A percentile compares a stretch with the other conserved stretches of the same genome.
Conservation (phyloP, 176 grass and related monocot species). For the Poa annua region DNA sequence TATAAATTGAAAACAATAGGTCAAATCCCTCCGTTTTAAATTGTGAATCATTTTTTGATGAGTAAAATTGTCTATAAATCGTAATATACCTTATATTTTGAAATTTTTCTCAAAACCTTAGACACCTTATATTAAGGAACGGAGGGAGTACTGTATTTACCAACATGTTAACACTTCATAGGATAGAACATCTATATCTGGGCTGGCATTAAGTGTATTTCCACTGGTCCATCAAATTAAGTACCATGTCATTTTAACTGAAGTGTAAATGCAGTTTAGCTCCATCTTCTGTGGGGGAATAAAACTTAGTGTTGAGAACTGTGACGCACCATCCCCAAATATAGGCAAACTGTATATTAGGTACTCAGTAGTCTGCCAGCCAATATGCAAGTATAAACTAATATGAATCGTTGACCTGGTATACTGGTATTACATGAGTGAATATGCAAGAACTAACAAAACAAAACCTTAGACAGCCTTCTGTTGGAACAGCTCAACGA, state of each 20-base stretch:
- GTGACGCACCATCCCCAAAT: not conserved
- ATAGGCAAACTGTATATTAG: not conserved
- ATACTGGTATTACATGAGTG: too few relatives aligned
- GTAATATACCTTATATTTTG: too few relatives aligned
- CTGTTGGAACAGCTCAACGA: not conserved
- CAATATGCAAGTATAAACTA: too few relatives aligned
- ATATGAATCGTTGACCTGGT: too few relatives aligned
- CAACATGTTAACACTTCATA: not conserved
- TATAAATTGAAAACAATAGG: too few relatives aligned
- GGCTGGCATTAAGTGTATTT: slow-evolving; percentile 1
- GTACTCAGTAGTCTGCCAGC: not conserved
- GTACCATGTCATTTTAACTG: slow-evolving; percentile 7
- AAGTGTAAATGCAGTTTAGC: slow-evolving; percentile 21
- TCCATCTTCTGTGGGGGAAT: not conserved
- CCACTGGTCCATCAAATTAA: slow-evolving; percentile 1
- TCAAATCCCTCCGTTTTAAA: too few relatives aligned
- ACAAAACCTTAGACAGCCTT: not conserved
- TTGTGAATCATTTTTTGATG: too few relatives aligned
- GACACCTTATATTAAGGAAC: too few relatives aligned
- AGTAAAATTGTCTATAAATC: too few relatives aligned
- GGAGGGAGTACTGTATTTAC: not conserved
- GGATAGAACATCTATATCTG: not conserved
- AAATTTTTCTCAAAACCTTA: too few relatives aligned
- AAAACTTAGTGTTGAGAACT: not conserved
- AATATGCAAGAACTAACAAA: not conserved